Evolutionary conservation across 2,329 filamentous ascomycete genomes (phyloP).

Genomic region (Neurospora sp.): DNA sequence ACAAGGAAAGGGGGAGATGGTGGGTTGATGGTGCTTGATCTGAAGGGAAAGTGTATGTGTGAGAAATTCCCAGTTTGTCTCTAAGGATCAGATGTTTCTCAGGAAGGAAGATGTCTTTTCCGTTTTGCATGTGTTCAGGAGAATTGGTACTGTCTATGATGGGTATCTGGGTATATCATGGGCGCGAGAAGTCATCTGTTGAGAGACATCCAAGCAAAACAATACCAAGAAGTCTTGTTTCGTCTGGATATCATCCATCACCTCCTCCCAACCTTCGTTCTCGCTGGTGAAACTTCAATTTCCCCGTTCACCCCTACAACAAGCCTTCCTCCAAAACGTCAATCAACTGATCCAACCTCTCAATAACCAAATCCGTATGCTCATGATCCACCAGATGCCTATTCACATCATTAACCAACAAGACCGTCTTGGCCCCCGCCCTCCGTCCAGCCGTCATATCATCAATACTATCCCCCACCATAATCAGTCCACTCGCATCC

Average conservation of each 20-base stretch:
- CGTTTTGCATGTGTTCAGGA: background rate
- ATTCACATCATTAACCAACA: conserved; percentile 80
- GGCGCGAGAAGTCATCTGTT: background rate
- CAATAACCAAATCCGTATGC: conserved; percentile 68
- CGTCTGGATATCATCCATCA: background rate
- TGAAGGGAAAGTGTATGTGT: background rate
- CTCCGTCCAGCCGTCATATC: conserved; percentile 81
- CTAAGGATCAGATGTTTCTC: background rate
- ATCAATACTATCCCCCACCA: conserved; percentile 76
- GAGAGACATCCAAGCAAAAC: background rate
- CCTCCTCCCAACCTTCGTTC: background rate
- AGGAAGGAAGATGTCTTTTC: background rate
- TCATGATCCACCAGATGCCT: conserved; percentile 56
- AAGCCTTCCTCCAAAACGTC: conserved; percentile 68
- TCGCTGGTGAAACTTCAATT: background rate
- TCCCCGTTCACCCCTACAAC: conserved; percentile 5
- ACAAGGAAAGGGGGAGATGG: background rate
- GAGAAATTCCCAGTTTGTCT: background rate
- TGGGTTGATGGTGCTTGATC: background rate
- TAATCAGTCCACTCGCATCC: conserved; percentile 43
- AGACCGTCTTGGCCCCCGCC: conserved; percentile 83
- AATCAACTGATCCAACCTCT: conserved; percentile 65
- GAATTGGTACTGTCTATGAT: background rate
- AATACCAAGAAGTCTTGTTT: background rate
- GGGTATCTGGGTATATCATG: background rate